Base-by-base conservation (phyloP, 1,139 yeast species). In the Hansenula sp. region DNA sequence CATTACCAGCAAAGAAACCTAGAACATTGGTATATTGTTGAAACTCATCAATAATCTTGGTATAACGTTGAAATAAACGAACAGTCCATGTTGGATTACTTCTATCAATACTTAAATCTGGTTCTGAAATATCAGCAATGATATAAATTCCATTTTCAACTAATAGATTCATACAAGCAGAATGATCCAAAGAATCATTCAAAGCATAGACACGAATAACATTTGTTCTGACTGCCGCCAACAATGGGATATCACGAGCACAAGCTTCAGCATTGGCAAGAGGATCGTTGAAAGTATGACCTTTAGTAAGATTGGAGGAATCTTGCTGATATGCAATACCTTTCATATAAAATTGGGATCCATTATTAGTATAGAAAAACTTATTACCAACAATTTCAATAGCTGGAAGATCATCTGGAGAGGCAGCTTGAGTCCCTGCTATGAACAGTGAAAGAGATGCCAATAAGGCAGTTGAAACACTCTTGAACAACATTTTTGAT, bases 1-100 rank as follows among this genome's bases (percentile, higher is more conserved):
- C 94, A 59, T 85, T 85, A 63, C 87, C 93, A 34, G 93, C 94
- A 60, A 84, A 85, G 68, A 81, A 84, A 40, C 93, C 94, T 51
- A 85, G 70, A 40, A 85, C 79, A 58, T 85, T 85, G 60, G 84
- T 73, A 63, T 83, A 85, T 49, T 75, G 66, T 42, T 83, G 76
- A 72, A 85, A 79, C 62, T 70, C 68, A 53, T 79, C 83, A 47
- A 85, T 79, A 42, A 87, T 84, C 27, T 79, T 72, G 45, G 82
- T 75, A 63, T 78, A 79, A 63, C 83, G 74, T 54, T 84, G 76
- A 65, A 77, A 84, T 44, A 85, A 70, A 44, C 81, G 81, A 42
- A 80, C 63, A 49, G 72, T 70, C 81, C 84, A 76, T 18, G 74
- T 61, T 44, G 90, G 90, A 51, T 67, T 61, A 46, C 70, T 66